Conservation (phyloP, 768 basidiomycete genomes). For the Tephrocybe rancida region DNA sequence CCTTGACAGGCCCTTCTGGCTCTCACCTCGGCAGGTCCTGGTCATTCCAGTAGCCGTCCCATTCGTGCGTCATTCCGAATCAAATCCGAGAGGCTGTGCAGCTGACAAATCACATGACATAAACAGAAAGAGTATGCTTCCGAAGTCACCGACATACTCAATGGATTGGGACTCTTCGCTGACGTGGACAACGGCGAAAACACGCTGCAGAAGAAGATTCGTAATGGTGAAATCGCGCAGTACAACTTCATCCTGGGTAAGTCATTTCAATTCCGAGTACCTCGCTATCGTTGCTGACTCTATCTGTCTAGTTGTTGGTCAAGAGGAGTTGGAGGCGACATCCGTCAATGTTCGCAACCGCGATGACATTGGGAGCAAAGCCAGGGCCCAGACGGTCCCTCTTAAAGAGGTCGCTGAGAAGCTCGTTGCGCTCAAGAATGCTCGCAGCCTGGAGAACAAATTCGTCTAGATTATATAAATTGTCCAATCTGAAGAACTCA, state of each 20-base stretch:
- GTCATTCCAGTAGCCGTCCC: constrained; percentile 92
- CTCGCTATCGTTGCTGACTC: not conserved
- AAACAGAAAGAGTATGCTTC: constrained; percentile 87
- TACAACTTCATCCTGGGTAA: constrained; percentile 97
- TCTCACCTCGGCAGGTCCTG: constrained; percentile 94
- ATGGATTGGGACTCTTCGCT: constrained; percentile 74
- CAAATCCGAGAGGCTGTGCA: constrained; percentile 16
- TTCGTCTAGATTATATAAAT: constrained; percentile 19
- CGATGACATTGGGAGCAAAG: constrained; percentile 88
- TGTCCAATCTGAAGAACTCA: not conserved
- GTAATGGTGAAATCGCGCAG: constrained; percentile 95
- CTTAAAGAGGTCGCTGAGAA: constrained; percentile 73
- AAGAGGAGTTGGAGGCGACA: constrained; percentile 82
- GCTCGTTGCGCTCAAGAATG: constrained; percentile 70
- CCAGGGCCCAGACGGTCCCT: constrained; percentile 72
- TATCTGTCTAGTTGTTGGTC: constrained; percentile 77
- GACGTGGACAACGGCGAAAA: constrained; percentile 93
- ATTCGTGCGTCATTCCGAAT: constrained; percentile 59
- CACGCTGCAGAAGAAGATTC: constrained; percentile 95
- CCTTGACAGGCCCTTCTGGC: constrained; percentile 88
- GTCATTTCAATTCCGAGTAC: constrained; percentile 23
- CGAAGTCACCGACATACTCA: constrained; percentile 72
- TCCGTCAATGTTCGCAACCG: constrained; percentile 97
- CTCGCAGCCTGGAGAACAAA: constrained; percentile 44
- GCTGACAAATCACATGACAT: constrained; percentile 3